phyloP scores from a whole-genome alignment of 2,329 filamentous ascomycete genomes.

The Diplocarpon rosae region DNA sequence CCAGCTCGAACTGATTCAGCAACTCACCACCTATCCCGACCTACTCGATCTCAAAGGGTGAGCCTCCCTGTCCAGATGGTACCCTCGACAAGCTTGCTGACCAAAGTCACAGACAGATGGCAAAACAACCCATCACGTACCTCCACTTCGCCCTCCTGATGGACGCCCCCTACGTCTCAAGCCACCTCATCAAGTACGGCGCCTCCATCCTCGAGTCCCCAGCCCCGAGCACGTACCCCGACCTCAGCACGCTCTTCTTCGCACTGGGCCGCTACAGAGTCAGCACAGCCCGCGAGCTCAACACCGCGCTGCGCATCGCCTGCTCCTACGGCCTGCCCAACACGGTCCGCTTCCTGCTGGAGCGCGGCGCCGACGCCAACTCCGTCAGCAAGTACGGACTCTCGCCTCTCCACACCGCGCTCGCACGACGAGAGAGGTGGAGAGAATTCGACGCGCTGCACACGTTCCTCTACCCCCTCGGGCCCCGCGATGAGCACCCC shows the following conservation, averaged over 20 bases:
- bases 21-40: background rate
- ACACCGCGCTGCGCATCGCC: constrained; percentile 1
- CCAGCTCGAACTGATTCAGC: background rate
- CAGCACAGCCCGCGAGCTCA: background rate
- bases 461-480: background rate
- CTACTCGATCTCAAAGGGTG: constrained; percentile 1
- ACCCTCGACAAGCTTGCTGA: background rate
- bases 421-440: background rate
- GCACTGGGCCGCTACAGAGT: background rate
- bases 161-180: constrained; percentile 3
- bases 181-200: constrained; percentile 2
- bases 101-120: background rate
- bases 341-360: background rate
- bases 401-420: background rate
- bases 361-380: constrained; percentile 1
- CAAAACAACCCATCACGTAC: background rate
- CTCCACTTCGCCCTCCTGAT: background rate
- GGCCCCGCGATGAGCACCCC: background rate
- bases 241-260: constrained; percentile 2
- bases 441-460: background rate
- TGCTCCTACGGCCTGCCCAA: constrained; percentile 3
- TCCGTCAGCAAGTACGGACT: constrained; percentile 1
- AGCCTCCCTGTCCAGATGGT: background rate
- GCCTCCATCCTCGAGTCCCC: background rate
- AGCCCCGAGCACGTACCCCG: constrained; percentile 2